A percentile compares a stretch with the other conserved stretches of the same genome.
Conservation (phyloP, 306 rosid species). For the Rosa rugosa region DNA sequence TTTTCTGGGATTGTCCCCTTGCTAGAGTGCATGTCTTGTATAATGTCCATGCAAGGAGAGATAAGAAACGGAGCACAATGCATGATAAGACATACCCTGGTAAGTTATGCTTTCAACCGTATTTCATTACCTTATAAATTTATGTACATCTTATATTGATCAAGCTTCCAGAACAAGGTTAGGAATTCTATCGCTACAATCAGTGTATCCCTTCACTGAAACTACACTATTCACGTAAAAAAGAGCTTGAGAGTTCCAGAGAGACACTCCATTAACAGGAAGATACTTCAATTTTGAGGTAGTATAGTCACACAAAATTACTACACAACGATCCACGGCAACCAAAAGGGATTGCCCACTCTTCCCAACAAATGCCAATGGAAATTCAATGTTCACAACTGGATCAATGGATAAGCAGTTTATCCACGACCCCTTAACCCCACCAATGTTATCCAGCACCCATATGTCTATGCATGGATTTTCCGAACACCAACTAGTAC, state of each 20-base stretch:
- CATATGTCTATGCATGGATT: background rate
- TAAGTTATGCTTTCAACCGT: too few species aligned
- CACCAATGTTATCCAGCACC: background rate
- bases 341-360: background rate
- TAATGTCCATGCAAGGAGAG: too few species aligned
- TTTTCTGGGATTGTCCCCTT: too few species aligned
- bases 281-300: background rate
- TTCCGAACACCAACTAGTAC: background rate
- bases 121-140: background rate
- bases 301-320: background rate
- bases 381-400: background rate
- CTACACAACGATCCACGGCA: background rate
- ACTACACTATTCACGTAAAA: background rate
- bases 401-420: background rate
- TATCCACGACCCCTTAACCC: slow-evolving; percentile 9
- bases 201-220: background rate
- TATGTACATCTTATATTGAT: background rate
- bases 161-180: background rate
- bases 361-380: background rate
- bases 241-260: too few species aligned
- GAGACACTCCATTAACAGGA: background rate
- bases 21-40: too few species aligned
- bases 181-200: background rate
- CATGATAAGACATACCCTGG: too few species aligned
- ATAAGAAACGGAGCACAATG: too few species aligned